phyloP scores from a whole-genome alignment of 495 filamentous ascomycete genomes.

The Amniculicola lignicola region DNA sequence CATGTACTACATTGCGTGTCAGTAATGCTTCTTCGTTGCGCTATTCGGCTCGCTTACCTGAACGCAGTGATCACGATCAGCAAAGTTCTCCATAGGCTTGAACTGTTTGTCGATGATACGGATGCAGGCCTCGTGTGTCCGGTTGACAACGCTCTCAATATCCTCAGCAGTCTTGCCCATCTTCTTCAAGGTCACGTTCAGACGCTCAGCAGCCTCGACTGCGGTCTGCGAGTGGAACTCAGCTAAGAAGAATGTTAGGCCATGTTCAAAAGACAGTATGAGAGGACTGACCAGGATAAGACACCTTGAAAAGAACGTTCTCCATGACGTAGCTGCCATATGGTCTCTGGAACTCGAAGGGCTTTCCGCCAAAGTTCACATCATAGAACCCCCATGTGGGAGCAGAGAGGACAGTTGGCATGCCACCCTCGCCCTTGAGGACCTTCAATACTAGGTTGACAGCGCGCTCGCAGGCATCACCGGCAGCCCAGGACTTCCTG shows the following conservation, averaged over 20 bases:
- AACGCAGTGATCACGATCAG: slow-evolving; percentile 98
- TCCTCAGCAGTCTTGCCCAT: slow-evolving; percentile 90
- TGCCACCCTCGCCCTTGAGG: slow-evolving; percentile 80
- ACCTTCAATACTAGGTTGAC: slow-evolving; percentile 95
- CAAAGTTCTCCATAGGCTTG: slow-evolving; percentile 99
- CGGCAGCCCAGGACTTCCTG: slow-evolving; percentile 96
- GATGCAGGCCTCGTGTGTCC: slow-evolving; percentile 96
- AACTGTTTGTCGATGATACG: slow-evolving; percentile 99
- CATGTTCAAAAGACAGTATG: neutral
- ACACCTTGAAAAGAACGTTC: slow-evolving; percentile 99
- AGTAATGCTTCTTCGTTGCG: slow-evolving; percentile 2
- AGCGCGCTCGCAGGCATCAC: slow-evolving; percentile 94
- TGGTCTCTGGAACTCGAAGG: slow-evolving; percentile 86
- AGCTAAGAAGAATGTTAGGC: slow-evolving; percentile 48
- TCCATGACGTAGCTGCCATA: slow-evolving; percentile 99
- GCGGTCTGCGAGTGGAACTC: slow-evolving; percentile 99
- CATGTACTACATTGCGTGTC: slow-evolving; percentile 67
- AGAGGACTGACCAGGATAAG: slow-evolving; percentile 72
- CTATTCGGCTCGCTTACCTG: slow-evolving; percentile 50
- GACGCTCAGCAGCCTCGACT: slow-evolving; percentile 86
- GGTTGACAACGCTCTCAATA: slow-evolving; percentile 87
- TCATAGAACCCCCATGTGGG: slow-evolving; percentile 99
- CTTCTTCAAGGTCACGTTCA: slow-evolving; percentile 75
- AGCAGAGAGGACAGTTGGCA: slow-evolving; percentile 88
- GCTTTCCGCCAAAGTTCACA: slow-evolving; percentile 87